phyloP scores from a whole-genome alignment of 2,329 filamentous ascomycete species.

The Calcarisporium arbuscula region DNA sequence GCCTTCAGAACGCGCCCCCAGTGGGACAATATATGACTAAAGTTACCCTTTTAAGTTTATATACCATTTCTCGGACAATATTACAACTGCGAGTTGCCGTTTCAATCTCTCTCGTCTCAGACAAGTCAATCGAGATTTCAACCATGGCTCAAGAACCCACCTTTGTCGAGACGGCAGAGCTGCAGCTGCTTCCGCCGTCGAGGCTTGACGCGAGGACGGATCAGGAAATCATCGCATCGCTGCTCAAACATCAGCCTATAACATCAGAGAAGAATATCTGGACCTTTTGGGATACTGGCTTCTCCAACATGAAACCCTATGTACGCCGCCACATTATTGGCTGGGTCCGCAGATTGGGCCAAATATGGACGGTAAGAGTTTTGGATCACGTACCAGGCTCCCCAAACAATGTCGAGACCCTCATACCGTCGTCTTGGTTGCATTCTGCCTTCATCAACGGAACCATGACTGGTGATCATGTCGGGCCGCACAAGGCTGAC shows the following conservation, averaged over 20 bases:
- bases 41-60: too few relatives aligned
- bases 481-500: slow-evolving; percentile 39
- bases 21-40: too few relatives aligned
- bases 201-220: slow-evolving; percentile 21
- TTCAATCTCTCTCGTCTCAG: too few relatives aligned
- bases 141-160: too few relatives aligned
- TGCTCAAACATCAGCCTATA: slow-evolving; percentile 22
- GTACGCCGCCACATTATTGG: slow-evolving; percentile 27
- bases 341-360: slow-evolving; percentile 28
- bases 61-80: too few relatives aligned
- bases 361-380: slow-evolving; percentile 32
- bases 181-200: too few relatives aligned
- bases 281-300: slow-evolving; percentile 35
- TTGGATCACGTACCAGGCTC: slow-evolving; percentile 30
- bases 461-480: slow-evolving; percentile 36
- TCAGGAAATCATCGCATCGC: slow-evolving; percentile 22
- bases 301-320: slow-evolving; percentile 25
- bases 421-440: slow-evolving; percentile 25
- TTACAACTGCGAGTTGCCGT: too few relatives aligned
- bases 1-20: too few relatives aligned
- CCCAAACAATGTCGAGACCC: slow-evolving; percentile 27
- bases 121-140: too few relatives aligned
- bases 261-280: slow-evolving; percentile 35
- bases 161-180: too few relatives aligned
- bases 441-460: slow-evolving; percentile 34